Conservation (phyloP, 495 filamentous ascomycete genomes). For the Aspergillus incahuasiensis region DNA sequence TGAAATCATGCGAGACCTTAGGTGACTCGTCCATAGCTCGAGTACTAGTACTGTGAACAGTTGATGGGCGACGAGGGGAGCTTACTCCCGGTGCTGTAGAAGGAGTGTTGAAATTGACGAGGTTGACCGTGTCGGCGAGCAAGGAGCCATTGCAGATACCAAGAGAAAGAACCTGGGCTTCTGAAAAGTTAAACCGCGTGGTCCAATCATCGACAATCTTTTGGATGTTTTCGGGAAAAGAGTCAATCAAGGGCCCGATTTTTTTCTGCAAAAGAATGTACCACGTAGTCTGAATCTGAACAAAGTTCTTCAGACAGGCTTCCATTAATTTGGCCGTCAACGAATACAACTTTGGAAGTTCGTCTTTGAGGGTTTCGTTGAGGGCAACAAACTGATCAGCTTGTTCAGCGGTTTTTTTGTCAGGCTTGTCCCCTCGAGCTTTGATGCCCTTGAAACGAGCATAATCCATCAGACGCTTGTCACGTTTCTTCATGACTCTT, state of each 20-base stretch:
- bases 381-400: conserved; percentile 83
- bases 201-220: conserved; percentile 69
- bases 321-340: conserved; percentile 76
- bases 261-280: conserved; percentile 74
- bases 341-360: conserved; percentile 79
- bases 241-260: conserved; percentile 66
- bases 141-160: conserved; percentile 56
- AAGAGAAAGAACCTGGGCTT: conserved; percentile 47
- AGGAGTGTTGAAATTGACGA: conserved; percentile 54
- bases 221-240: conserved; percentile 58
- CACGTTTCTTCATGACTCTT: conserved; percentile 83
- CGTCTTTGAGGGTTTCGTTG: conserved; percentile 87
- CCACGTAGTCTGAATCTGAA: conserved; percentile 78
- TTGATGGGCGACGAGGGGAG: conserved; percentile 43
- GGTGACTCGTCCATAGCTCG: conserved; percentile 63
- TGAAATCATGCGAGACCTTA: conserved; percentile 49
- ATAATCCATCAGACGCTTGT: conserved; percentile 85
- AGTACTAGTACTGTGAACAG: conserved; percentile 38
- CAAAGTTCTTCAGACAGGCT: conserved; percentile 72
- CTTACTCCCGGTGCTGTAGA: conserved; percentile 30
- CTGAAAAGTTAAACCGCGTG: conserved; percentile 60
- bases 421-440: conserved; percentile 72
- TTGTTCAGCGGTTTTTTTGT: conserved; percentile 75
- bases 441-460: conserved; percentile 72
- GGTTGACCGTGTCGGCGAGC: conserved; percentile 47